Percentiles rank a stretch among this genome's conserved stretches.
These are phyloP conservation scores for Xylariaceae sp. DNA, from an alignment of 2,329 filamentous ascomycete genomes.

Conservation along the genomic window DNA sequence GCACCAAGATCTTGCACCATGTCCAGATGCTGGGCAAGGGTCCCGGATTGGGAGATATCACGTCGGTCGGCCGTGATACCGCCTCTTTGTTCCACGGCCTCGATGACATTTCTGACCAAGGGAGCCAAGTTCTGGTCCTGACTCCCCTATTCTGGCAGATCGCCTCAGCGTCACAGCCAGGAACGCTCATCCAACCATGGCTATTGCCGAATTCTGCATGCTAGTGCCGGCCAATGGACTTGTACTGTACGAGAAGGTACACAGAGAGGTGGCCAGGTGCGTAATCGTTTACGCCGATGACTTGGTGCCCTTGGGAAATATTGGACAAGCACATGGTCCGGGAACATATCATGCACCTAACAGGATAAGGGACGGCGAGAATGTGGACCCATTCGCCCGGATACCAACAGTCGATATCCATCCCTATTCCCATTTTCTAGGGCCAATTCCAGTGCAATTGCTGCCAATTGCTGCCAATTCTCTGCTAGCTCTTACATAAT, in stretches of 20 bases:
- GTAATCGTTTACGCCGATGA: slow-evolving; percentile 24
- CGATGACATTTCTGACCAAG: background rate
- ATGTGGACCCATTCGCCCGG: too few species aligned
- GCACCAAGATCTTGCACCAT: slow-evolving; percentile 4
- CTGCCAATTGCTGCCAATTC: too few species aligned
- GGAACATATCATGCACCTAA: too few species aligned
- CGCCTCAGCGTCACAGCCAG: background rate
- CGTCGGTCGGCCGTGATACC: slow-evolving; percentile 4
- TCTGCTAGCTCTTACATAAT: too few species aligned
- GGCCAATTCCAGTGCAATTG: too few species aligned
- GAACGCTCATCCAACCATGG: background rate
- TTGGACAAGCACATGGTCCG: background rate
- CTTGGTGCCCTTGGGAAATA: slow-evolving; percentile 21
- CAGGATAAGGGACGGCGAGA: too few species aligned
- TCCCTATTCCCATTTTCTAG: too few species aligned
- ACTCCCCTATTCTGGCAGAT: background rate
- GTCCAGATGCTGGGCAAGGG: background rate
- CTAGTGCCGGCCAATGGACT: background rate
- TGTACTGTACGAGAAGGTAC: background rate
- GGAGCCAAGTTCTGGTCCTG: background rate
- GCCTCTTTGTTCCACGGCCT: slow-evolving; percentile 1
- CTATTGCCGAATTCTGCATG: slow-evolving; percentile 26
- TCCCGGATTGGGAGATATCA: background rate
- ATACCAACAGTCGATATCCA: too few species aligned
- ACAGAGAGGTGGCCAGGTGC: background rate